Conservation (phyloP, 352 stramenopile species). For the Phytophthora palmivora region DNA sequence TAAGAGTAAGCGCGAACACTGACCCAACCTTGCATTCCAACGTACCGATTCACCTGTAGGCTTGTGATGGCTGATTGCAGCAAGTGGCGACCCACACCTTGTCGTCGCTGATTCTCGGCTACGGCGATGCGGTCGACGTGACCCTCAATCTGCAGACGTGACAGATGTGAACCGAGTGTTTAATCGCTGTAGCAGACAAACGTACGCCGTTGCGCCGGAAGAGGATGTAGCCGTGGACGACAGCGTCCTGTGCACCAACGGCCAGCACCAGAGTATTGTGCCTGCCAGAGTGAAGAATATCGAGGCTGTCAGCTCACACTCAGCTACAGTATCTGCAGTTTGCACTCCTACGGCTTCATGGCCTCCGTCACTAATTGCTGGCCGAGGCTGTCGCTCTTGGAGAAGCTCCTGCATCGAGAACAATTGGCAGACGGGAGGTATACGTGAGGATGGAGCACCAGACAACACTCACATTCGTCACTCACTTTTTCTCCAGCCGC, state of each 20-base stretch:
- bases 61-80: conserved; percentile 41
- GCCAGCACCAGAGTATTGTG: conserved; percentile 53
- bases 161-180: background rate
- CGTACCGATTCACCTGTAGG: conserved; percentile 39
- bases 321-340: background rate
- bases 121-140: conserved; percentile 61
- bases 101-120: conserved; percentile 34
- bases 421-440: conserved; percentile 29
- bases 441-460: background rate
- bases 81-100: conserved; percentile 42
- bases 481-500: no score
- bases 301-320: background rate
- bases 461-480: no score
- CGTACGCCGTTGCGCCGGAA: conserved; percentile 49
- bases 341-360: conserved; percentile 33
- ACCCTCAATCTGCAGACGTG: conserved; percentile 33
- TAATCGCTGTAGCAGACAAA: background rate
- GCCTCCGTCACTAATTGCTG: conserved; percentile 41
- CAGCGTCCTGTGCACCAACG: conserved; percentile 12
- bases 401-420: conserved; percentile 40
- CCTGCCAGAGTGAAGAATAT: conserved; percentile 17
- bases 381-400: conserved; percentile 50
- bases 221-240: conserved; percentile 53
- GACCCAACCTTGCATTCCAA: background rate
- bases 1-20: background rate